phyloP scores from a whole-genome alignment of 2,329 filamentous ascomycete genomes.

The Penicillium sp. region DNA sequence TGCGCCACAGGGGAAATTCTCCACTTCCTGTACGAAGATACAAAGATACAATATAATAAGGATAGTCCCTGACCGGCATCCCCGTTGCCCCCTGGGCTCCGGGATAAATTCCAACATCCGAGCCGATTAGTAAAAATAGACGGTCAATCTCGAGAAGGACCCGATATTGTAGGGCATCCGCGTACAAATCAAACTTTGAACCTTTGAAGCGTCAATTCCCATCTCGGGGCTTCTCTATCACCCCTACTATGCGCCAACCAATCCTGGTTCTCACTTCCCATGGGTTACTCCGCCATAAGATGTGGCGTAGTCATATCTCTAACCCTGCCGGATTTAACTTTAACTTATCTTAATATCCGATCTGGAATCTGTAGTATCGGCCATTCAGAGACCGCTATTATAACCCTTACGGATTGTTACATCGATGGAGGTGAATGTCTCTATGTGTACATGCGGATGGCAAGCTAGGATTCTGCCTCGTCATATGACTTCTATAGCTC shows the following conservation, averaged over 20 bases:
- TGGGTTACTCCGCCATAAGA: not conserved
- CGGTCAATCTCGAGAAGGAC: not conserved
- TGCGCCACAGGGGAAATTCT: slow-evolving; percentile 8
- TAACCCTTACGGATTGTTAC: not conserved
- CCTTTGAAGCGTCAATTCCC: not conserved
- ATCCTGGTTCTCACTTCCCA: not conserved
- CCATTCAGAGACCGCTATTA: not conserved
- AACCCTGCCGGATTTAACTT: not conserved
- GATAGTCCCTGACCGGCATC: not conserved
- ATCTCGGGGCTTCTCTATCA: not conserved
- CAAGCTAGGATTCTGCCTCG: not conserved
- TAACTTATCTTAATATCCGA: not conserved
- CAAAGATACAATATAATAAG: not conserved
- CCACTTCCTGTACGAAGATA: not conserved
- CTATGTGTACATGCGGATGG: not conserved
- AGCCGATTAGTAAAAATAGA: not conserved
- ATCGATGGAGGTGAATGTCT: not conserved
- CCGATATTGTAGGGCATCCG: not conserved
- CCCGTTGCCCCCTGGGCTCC: not conserved
- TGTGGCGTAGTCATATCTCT: not conserved
- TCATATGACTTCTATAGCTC: not conserved
- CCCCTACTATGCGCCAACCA: no score
- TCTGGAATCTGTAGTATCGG: not conserved
- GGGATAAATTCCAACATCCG: not conserved
- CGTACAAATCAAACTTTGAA: not conserved